A percentile compares a stretch with the other conserved stretches of the same genome.
Evolutionary conservation across 2,329 filamentous ascomycete species (phyloP).

Genomic region (Ascocoryne sarcoides): DNA sequence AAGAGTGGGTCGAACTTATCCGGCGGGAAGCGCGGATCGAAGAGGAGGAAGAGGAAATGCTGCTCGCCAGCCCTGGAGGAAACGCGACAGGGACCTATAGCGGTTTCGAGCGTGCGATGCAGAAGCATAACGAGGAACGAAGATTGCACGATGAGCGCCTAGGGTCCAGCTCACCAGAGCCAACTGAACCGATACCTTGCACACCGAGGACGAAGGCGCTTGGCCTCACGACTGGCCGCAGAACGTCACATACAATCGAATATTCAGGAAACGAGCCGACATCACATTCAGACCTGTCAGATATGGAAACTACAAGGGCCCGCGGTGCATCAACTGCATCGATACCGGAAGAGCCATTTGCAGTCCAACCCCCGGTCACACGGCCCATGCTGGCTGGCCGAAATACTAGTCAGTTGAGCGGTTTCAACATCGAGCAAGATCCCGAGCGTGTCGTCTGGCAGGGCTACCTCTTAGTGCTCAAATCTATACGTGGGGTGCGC

Average conservation of each 20-base stretch:
- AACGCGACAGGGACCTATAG: slow-evolving; percentile 18
- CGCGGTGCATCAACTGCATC: slow-evolving; percentile 24
- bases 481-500: slow-evolving; percentile 71
- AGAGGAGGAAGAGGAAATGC: slow-evolving; percentile 79
- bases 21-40: slow-evolving; percentile 73
- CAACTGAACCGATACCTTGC: slow-evolving; percentile 30
- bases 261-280: slow-evolving; percentile 63
- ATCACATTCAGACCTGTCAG: slow-evolving; percentile 83
- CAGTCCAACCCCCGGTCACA: slow-evolving; percentile 25
- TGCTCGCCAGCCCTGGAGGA: slow-evolving; percentile 57
- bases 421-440: slow-evolving; percentile 48
- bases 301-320: slow-evolving; percentile 43
- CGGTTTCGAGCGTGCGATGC: slow-evolving; percentile 24
- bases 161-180: slow-evolving; percentile 52
- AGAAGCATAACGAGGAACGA: slow-evolving; percentile 17
- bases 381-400: slow-evolving; percentile 35
- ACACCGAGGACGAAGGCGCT: slow-evolving; percentile 19
- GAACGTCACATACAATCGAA: slow-evolving; percentile 53
- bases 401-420: slow-evolving; percentile 57
- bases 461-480: slow-evolving; percentile 78
- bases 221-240: slow-evolving; percentile 28
- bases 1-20: slow-evolving; percentile 80
- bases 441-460: slow-evolving; percentile 90
- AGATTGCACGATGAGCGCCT: slow-evolving; percentile 26
- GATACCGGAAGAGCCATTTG: slow-evolving; percentile 25